These are phyloP conservation scores for Acrocalymma vagum DNA, from an alignment of 2,329 filamentous ascomycete species.

Conservation along the genomic window DNA sequence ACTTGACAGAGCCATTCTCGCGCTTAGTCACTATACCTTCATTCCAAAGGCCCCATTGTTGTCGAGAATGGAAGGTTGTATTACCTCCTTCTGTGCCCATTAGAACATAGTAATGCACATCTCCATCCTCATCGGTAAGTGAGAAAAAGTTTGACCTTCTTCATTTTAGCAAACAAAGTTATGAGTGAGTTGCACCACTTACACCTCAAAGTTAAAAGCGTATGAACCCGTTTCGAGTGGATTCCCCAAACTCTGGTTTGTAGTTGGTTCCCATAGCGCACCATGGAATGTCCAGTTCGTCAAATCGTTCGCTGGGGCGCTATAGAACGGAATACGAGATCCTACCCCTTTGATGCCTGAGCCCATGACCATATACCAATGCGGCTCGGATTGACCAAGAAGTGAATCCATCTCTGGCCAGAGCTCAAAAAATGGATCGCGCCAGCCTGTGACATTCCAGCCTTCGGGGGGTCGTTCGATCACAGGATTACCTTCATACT, in stretches of 20 bases:
- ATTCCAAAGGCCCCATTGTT: constrained; percentile 57
- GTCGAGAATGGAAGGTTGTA: constrained; percentile 48
- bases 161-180: constrained; percentile 9
- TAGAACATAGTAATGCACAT: constrained; percentile 55
- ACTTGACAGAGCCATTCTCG: constrained; percentile 54
- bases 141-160: constrained; percentile 55
- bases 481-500: constrained; percentile 57
- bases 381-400: constrained; percentile 51
- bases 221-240: constrained; percentile 55
- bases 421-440: constrained; percentile 41
- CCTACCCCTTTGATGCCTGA: constrained; percentile 58
- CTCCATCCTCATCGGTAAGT: constrained; percentile 52
- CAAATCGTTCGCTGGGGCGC: constrained; percentile 52
- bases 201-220: constrained; percentile 58
- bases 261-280: constrained; percentile 54
- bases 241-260: constrained; percentile 52
- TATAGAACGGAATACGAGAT: constrained; percentile 57
- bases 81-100: constrained; percentile 57
- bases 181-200: constrained; percentile 8
- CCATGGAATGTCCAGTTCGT: constrained; percentile 58
- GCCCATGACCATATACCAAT: constrained; percentile 57
- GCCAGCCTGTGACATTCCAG: constrained; percentile 55
- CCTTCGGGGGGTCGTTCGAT: constrained; percentile 51
- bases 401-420: constrained; percentile 54
- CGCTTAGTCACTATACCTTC: constrained; percentile 53